Conservation (phyloP, 805 yeast species). For the Metschnikowia proteae region DNA sequence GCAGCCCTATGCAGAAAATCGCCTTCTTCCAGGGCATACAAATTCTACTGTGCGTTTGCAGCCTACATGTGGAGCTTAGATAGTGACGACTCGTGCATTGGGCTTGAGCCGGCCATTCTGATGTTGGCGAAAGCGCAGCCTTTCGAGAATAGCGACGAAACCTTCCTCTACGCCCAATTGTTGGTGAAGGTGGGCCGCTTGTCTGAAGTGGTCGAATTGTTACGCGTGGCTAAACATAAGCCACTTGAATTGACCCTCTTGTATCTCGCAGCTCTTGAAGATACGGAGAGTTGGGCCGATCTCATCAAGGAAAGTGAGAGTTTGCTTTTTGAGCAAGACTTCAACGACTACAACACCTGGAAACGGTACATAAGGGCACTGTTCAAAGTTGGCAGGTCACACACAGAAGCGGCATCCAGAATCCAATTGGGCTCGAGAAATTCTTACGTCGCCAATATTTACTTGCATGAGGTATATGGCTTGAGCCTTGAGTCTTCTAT, state of each 20-base stretch:
- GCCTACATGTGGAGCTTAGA: conserved; percentile 40
- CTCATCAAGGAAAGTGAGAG: conserved; percentile 33
- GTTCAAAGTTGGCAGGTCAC: conserved; percentile 27
- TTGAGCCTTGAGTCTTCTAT: conserved; percentile 27
- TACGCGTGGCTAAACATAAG: conserved; percentile 27
- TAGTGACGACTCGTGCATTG: conserved; percentile 33
- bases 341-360: conserved; percentile 82
- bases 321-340: conserved; percentile 44
- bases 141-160: conserved; percentile 57
- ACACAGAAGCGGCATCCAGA: conserved; percentile 25
- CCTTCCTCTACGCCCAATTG: conserved; percentile 54
- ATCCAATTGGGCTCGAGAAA: conserved; percentile 44
- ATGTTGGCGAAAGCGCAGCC: conserved; percentile 53
- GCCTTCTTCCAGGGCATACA: conserved; percentile 27
- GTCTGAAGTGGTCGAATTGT: conserved; percentile 26
- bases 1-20: conserved; percentile 21
- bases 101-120: conserved; percentile 24
- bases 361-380: conserved; percentile 49
- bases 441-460: conserved; percentile 50
- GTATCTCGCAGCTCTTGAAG: conserved; percentile 45
- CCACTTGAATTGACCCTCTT: conserved; percentile 64
- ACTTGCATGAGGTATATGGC: conserved; percentile 32
- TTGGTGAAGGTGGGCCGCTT: conserved; percentile 35
- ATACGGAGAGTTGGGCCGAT: conserved; percentile 38
- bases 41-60: conserved; percentile 56